phyloP scores from a whole-genome alignment of 306 rosid species.

The Delonix regia region DNA sequence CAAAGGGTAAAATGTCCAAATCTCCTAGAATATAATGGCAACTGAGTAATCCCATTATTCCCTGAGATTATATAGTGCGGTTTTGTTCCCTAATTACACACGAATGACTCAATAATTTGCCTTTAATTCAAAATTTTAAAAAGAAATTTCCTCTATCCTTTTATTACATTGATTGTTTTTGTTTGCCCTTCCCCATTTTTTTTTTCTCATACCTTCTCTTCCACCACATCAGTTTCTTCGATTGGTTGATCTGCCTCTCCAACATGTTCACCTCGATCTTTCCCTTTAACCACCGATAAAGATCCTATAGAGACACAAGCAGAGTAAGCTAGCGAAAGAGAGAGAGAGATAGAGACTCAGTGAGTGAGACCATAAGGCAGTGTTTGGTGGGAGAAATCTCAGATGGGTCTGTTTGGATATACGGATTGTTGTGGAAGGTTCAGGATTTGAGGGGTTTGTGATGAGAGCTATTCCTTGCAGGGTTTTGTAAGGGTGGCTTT shows the following conservation, averaged over 20 bases:
- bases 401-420: slow-evolving; percentile 43
- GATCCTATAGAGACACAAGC: slow-evolving; percentile 38
- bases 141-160: neutral
- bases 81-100: slow-evolving; percentile 24
- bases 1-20: slow-evolving; percentile 19
- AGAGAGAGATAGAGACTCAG: slow-evolving; percentile 1
- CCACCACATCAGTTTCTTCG: slow-evolving; percentile 59
- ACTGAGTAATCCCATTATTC: slow-evolving; percentile 2
- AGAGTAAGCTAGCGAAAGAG: slow-evolving; percentile 1
- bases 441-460: slow-evolving; percentile 19
- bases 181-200: slow-evolving; percentile 3
- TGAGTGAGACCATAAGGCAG: slow-evolving; percentile 27
- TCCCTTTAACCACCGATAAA: slow-evolving; percentile 47
- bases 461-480: slow-evolving; percentile 36
- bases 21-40: slow-evolving; percentile 8
- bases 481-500: slow-evolving; percentile 46
- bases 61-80: neutral
- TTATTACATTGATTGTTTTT: neutral
- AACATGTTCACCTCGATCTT: slow-evolving; percentile 60
- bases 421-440: slow-evolving; percentile 17
- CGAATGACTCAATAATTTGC: slow-evolving; percentile 12
- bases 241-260: slow-evolving; percentile 82
- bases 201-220: slow-evolving; percentile 55
- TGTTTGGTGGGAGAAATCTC: slow-evolving; percentile 42
- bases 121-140: neutral